These are phyloP conservation scores for Colletotrichum acutatum DNA, from an alignment of 2,329 filamentous ascomycete species.

Conservation along the genomic window DNA sequence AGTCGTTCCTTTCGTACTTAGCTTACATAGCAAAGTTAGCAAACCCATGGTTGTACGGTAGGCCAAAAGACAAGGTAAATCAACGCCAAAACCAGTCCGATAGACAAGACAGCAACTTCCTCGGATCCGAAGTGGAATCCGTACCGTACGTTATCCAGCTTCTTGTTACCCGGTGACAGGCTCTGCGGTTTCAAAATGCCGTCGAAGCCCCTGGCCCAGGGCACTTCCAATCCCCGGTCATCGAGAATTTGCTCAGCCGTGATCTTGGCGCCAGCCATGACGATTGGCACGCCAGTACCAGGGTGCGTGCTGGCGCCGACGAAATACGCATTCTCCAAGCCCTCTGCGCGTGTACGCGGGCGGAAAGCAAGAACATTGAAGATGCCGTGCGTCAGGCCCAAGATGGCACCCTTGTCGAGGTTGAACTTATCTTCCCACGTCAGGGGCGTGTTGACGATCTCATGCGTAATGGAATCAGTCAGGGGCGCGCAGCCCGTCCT, in stretches of 20 bases:
- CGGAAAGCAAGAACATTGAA: slow-evolving; percentile 78
- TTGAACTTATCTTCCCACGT: slow-evolving; percentile 77
- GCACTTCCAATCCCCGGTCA: slow-evolving; percentile 43
- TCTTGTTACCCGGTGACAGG: slow-evolving; percentile 1
- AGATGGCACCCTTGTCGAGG: slow-evolving; percentile 78
- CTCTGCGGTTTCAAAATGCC: slow-evolving; percentile 28
- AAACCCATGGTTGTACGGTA: neutral
- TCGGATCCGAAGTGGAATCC: slow-evolving; percentile 35
- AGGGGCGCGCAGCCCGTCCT: slow-evolving; percentile 68
- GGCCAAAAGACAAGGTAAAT: slow-evolving; percentile 12
- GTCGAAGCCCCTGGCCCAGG: slow-evolving; percentile 40
- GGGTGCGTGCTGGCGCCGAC: slow-evolving; percentile 82
- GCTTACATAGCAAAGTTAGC: neutral
- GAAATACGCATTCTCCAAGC: slow-evolving; percentile 69
- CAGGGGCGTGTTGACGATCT: slow-evolving; percentile 73
- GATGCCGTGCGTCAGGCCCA: slow-evolving; percentile 78
- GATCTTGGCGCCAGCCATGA: slow-evolving; percentile 75
- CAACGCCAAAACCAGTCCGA: neutral
- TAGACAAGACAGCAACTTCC: slow-evolving; percentile 27
- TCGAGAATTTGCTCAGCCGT: slow-evolving; percentile 56
- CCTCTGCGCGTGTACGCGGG: slow-evolving; percentile 65
- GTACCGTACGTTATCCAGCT: slow-evolving; percentile 28
- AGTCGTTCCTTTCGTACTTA: neutral
- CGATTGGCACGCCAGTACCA: slow-evolving; percentile 80
- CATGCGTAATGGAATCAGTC: slow-evolving; percentile 62